A percentile compares a stretch with the other conserved stretches of the same genome.
Conservation (phyloP, 1,284 basidiomycete species). For the Pholiota adiposa region DNA sequence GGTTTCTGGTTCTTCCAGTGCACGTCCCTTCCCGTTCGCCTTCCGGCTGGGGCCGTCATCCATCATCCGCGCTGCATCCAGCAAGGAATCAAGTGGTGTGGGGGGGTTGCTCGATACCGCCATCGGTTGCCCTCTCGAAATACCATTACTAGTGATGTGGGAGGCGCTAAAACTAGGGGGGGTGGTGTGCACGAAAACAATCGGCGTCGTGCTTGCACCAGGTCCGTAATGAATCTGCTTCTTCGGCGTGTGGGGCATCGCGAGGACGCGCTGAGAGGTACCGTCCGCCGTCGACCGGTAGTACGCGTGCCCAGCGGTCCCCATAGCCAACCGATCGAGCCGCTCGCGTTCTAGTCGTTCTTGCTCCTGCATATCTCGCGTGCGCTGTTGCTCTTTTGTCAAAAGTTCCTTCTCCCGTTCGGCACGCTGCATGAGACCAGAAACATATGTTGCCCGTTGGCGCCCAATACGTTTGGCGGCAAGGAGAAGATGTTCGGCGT, state of each 20-base stretch:
- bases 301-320: slow-evolving; percentile 29
- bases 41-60: slow-evolving; percentile 26
- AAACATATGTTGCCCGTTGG: slow-evolving; percentile 49
- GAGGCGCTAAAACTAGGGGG: slow-evolving; percentile 3
- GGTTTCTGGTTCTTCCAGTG: slow-evolving; percentile 31
- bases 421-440: slow-evolving; percentile 40
- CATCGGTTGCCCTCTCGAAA: slow-evolving; percentile 9
- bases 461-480: slow-evolving; percentile 62
- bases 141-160: slow-evolving; percentile 10
- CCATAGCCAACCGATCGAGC: slow-evolving; percentile 27
- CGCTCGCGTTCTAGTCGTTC: slow-evolving; percentile 31
- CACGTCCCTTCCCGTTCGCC: slow-evolving; percentile 9
- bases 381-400: slow-evolving; percentile 31
- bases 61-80: slow-evolving; percentile 68
- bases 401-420: slow-evolving; percentile 38
- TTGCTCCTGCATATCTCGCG: slow-evolving; percentile 22
- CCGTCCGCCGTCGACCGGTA: slow-evolving; percentile 29
- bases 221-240: slow-evolving; percentile 23
- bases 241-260: slow-evolving; percentile 32
- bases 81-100: slow-evolving; percentile 41
- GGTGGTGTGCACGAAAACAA: slow-evolving; percentile 10
- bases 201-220: slow-evolving; percentile 4
- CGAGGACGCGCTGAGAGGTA: slow-evolving; percentile 14
- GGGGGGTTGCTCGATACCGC: slow-evolving; percentile 24
- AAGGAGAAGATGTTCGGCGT: slow-evolving; percentile 61